These are phyloP conservation scores for Trebouxia gelatinosa DNA, from an alignment of 163 green algal genomes.

Conservation along the genomic window DNA sequence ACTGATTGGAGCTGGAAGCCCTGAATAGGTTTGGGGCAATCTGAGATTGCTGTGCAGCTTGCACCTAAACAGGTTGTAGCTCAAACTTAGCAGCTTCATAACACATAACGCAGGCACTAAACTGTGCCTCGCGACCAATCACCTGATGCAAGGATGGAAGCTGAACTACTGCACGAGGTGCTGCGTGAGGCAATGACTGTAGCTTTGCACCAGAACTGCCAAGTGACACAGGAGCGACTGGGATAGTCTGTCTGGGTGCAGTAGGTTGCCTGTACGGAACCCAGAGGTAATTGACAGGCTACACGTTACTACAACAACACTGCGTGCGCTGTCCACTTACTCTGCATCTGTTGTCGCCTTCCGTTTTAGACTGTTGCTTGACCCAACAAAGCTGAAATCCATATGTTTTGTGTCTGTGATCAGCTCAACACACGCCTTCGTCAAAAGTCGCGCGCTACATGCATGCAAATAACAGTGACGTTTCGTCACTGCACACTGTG, in stretches of 20 bases:
- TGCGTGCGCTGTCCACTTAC: background rate
- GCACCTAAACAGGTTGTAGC: background rate
- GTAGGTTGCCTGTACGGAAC: background rate
- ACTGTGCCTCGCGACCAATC: background rate
- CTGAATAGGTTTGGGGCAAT: background rate
- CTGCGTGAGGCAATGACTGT: background rate
- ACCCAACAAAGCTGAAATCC: conserved; percentile 21
- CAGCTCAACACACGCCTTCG: background rate
- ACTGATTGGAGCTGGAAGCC: background rate
- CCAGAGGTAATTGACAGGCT: background rate
- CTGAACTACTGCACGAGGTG: background rate
- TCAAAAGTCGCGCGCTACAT: background rate
- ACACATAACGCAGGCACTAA: background rate
- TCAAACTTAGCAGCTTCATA: background rate
- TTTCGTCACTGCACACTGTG: background rate
- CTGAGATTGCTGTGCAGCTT: conserved; percentile 10
- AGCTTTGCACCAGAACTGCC: too few species aligned
- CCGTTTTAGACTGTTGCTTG: background rate
- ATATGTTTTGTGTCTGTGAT: background rate
- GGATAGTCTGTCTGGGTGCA: background rate
- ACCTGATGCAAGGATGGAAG: conserved; percentile 15
- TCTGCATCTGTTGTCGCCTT: conserved; percentile 1
- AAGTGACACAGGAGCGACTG: background rate
- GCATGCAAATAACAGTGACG: background rate
- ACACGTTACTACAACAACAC: background rate